Percentiles rank a stretch among this genome's conserved stretches.
These are phyloP conservation scores for Colletotrichum sp. DNA, from an alignment of 2,329 filamentous ascomycete species.

Conservation along the genomic window DNA sequence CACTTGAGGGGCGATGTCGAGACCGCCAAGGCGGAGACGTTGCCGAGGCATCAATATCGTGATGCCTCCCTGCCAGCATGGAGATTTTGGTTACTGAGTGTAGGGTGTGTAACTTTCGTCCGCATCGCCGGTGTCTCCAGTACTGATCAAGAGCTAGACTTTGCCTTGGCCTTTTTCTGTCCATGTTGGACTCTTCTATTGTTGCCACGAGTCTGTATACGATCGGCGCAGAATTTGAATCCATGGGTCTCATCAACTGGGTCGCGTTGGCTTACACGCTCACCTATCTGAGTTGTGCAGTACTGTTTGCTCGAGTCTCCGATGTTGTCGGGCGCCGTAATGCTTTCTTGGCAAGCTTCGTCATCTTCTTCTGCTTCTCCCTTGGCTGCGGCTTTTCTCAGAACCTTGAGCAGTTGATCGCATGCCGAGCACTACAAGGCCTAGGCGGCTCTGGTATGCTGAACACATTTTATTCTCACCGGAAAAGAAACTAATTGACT, in stretches of 20 bases:
- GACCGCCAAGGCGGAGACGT: not conserved
- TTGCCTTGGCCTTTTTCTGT: constrained; percentile 59
- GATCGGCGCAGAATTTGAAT: constrained; percentile 58
- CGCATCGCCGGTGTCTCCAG: not conserved
- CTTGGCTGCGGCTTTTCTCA: constrained; percentile 56
- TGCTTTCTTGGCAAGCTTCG: constrained; percentile 54
- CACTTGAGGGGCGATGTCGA: not conserved
- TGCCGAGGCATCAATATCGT: not conserved
- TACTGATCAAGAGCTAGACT: constrained; percentile 38
- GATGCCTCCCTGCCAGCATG: constrained; percentile 27
- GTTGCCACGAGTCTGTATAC: constrained; percentile 62
- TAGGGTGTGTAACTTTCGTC: constrained; percentile 30
- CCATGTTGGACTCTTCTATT: constrained; percentile 65
- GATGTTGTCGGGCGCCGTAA: constrained; percentile 60
- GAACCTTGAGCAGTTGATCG: constrained; percentile 46
- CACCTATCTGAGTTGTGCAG: constrained; percentile 61
- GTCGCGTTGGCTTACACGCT: constrained; percentile 62
- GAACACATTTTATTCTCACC: not conserved
- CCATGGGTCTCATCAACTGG: constrained; percentile 54
- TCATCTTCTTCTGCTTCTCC: constrained; percentile 62
- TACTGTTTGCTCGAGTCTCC: constrained; percentile 59
- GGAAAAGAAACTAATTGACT: not conserved
- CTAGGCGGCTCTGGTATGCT: constrained; percentile 54
- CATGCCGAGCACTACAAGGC: constrained; percentile 45
- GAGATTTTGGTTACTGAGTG: constrained; percentile 38